Evolutionary conservation across 306 rosid genomes (phyloP), one percentile per base, ranked within the genome.

Genomic region (Vicia sativa): DNA sequence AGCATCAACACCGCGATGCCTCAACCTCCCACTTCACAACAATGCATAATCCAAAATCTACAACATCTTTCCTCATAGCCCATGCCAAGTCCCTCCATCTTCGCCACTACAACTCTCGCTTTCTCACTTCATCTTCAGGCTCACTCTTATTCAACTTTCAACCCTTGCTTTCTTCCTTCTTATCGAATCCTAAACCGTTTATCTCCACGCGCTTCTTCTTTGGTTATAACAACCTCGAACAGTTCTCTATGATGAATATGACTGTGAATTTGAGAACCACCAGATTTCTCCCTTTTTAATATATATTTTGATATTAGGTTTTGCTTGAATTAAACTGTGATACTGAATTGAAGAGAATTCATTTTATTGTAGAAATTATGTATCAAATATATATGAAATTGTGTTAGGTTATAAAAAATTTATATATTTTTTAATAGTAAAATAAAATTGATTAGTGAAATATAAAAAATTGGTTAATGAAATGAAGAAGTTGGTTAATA

Each of bases 231-330:
- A 81, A 87, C 10, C 66, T 82, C 4, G 98, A 83, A 76, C 91
- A 86, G 78, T 92, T 84, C 89, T 92, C 96, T 44, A 92, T 74
- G 97, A 92, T 55, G 97, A 92, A 74, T 92, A 89, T 77, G 95
- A 80, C 39, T 84, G 89, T 73, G 89, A 84, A 35, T 86, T 79
- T 37, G 89, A 86, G 64, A 79, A 70, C 74, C 89, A 87, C 7
- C 80, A 81, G 88, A 95, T 86, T 65, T 14, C 3, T 4, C 13
- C 11, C 2, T 31, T 15, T 58, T 70, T 19, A 4, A 3, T 31
- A 8, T 53, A 18, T 28, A 28, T 28, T 28, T 28, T 5, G 31
- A 41, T 11, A 41, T 11, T 42, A 11, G n/a, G 6, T 11, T 13
- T 45, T 44, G 37, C 38, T 16, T 35, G 25, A 45, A 53, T 14